Evolutionary conservation across 768 basidiomycete genomes (phyloP).

Genomic region (Strobilomyces echinocephalus): DNA sequence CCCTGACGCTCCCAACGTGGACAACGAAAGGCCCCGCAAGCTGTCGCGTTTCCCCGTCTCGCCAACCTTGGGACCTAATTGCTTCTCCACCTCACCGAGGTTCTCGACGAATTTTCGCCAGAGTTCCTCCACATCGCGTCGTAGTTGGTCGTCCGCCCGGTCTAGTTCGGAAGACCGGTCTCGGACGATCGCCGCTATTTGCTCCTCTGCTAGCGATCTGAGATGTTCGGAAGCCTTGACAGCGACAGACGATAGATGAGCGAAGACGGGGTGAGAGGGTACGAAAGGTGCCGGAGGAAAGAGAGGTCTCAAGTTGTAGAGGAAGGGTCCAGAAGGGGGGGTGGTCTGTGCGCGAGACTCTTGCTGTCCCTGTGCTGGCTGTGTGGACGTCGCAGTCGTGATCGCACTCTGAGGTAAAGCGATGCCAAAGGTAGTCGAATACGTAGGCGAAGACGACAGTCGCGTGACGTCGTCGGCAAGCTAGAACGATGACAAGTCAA

Average conservation of each 20-base stretch:
- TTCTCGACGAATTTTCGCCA: conserved; percentile 58
- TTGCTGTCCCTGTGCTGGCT: conserved; percentile 26
- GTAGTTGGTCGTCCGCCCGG: conserved; percentile 48
- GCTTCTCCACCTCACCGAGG: conserved; percentile 41
- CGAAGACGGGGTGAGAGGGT: conserved; percentile 67
- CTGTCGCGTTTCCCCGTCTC: conserved; percentile 21
- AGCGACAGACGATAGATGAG: conserved; percentile 59
- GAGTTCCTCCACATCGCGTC: conserved; percentile 53
- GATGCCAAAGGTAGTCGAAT: conserved; percentile 44
- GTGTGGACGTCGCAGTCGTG: conserved; percentile 23
- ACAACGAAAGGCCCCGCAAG: conserved; percentile 17
- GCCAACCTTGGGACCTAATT: conserved; percentile 21
- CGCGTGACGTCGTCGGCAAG: conserved; percentile 20
- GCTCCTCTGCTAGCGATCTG: conserved; percentile 54
- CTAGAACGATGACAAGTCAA: conserved; percentile 24
- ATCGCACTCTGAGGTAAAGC: conserved; percentile 32
- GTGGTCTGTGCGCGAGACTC: conserved; percentile 20
- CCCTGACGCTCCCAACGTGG: conserved; percentile 24
- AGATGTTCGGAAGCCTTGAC: conserved; percentile 47
- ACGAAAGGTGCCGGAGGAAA: conserved; percentile 76
- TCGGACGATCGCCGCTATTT: conserved; percentile 49
- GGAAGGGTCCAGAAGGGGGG: conserved; percentile 31
- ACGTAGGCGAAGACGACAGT: conserved; percentile 37
- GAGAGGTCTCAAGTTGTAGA: conserved; percentile 54
- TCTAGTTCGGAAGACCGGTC: conserved; percentile 55